phyloP scores from a whole-genome alignment of 2,329 filamentous ascomycete species.

The Penicillium decumbens region DNA sequence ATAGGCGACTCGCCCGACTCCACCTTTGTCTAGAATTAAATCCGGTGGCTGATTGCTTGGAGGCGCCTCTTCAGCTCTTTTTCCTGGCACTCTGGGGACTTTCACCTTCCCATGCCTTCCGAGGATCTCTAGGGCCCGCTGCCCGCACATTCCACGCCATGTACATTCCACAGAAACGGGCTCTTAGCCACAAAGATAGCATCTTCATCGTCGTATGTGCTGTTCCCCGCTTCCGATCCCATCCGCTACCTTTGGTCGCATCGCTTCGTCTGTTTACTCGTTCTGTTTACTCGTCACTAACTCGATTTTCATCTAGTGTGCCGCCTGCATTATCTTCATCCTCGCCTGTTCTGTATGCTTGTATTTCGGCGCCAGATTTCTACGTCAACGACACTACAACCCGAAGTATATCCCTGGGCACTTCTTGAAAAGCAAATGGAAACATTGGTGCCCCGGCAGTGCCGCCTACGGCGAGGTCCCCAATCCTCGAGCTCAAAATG shows the following conservation, averaged over 20 bases:
- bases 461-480: slow-evolving; percentile 42
- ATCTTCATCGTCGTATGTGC: slow-evolving; percentile 32
- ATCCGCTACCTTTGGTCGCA: slow-evolving; percentile 1
- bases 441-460: slow-evolving; percentile 44
- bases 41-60: slow-evolving; percentile 10
- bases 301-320: slow-evolving; percentile 18
- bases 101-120: slow-evolving; percentile 17
- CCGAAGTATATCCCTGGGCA: slow-evolving; percentile 51
- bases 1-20: slow-evolving; percentile 7
- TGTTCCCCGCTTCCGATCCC: background rate
- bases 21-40: slow-evolving; percentile 15
- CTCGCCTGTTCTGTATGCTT: slow-evolving; percentile 27
- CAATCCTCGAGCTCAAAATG: slow-evolving; percentile 17
- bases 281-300: slow-evolving; percentile 3
- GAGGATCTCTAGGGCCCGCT: slow-evolving; percentile 14
- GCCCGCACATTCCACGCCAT: slow-evolving; percentile 14
- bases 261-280: background rate
- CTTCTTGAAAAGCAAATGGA: slow-evolving; percentile 51
- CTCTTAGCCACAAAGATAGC: slow-evolving; percentile 18
- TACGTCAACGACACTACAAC: slow-evolving; percentile 43
- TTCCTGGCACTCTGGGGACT: slow-evolving; percentile 7
- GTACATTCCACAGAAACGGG: slow-evolving; percentile 24
- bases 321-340: slow-evolving; percentile 30
- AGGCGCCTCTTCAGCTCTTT: slow-evolving; percentile 5
- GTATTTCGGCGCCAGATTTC: slow-evolving; percentile 40